phyloP scores from a whole-genome alignment of 2,329 filamentous ascomycete genomes.

The Chaetomium sp. region DNA sequence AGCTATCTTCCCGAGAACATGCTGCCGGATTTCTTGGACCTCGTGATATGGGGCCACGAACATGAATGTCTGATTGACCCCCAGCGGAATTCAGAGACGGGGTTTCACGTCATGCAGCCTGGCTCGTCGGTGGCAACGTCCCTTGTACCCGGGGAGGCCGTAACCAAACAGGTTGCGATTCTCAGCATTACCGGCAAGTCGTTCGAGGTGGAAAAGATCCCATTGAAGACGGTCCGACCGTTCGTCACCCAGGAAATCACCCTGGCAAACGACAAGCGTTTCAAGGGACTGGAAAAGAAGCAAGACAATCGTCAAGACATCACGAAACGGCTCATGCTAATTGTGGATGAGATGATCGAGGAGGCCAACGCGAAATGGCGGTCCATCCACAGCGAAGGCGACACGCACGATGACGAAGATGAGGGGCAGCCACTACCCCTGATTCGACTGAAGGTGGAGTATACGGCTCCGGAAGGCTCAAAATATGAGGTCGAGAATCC shows the following conservation, averaged over 20 bases:
- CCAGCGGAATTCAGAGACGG: slow-evolving; percentile 77
- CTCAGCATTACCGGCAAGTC: slow-evolving; percentile 80
- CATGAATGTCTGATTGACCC: slow-evolving; percentile 95
- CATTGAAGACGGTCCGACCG: slow-evolving; percentile 84
- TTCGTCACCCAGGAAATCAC: slow-evolving; percentile 86
- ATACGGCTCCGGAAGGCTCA: slow-evolving; percentile 79
- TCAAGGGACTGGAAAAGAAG: slow-evolving; percentile 75
- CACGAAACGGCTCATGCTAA: slow-evolving; percentile 71
- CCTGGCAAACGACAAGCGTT: slow-evolving; percentile 72
- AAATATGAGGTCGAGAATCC: slow-evolving; percentile 92
- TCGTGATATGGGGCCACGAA: slow-evolving; percentile 96
- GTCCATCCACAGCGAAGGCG: slow-evolving; percentile 68
- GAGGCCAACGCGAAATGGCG: slow-evolving; percentile 82
- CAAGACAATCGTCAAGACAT: slow-evolving; percentile 82
- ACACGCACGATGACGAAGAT: slow-evolving; percentile 58
- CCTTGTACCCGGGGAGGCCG: slow-evolving; percentile 83
- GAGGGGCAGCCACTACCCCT: slow-evolving; percentile 74
- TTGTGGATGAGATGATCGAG: slow-evolving; percentile 85
- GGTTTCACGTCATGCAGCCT: slow-evolving; percentile 95
- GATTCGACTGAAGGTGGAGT: slow-evolving; percentile 88
- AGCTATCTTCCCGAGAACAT: slow-evolving; percentile 95
- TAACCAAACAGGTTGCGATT: slow-evolving; percentile 87
- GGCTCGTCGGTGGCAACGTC: slow-evolving; percentile 96
- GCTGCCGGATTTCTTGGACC: slow-evolving; percentile 84
- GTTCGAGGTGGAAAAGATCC: slow-evolving; percentile 77